Percentiles rank a stretch among this genome's conserved stretches.
These are phyloP conservation scores for Colletotrichum graminicola DNA, from an alignment of 2,329 filamentous ascomycete genomes.

Conservation along the genomic window DNA sequence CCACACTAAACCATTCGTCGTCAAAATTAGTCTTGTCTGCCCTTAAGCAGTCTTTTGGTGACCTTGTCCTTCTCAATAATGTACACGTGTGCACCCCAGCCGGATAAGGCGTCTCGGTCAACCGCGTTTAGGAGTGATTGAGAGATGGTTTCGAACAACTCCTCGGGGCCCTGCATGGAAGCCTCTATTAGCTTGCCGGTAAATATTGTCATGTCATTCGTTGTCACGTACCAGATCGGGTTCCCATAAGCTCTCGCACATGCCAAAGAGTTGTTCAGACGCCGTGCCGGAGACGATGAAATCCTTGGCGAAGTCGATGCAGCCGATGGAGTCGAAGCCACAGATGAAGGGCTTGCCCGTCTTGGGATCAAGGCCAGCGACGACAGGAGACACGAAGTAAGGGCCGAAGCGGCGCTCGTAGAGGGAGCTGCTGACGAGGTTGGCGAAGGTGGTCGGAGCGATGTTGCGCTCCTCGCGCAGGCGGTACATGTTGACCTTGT, in stretches of 20 bases:
- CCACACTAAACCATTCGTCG: conserved; percentile 5
- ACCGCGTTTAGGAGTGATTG: conserved; percentile 96
- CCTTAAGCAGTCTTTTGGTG: conserved; percentile 98
- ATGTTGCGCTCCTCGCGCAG: conserved; percentile 98
- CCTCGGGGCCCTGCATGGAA: conserved; percentile 79
- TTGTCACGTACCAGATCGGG: conserved; percentile 83
- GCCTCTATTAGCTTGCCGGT: conserved; percentile 42
- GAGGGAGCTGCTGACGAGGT: conserved; percentile 89
- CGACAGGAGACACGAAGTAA: conserved; percentile 94
- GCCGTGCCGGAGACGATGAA: conserved; percentile 98
- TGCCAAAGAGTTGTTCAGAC: conserved; percentile 97
- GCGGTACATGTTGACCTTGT: conserved; percentile 99
- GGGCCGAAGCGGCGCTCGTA: conserved; percentile 98
- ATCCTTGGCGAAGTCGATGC: conserved; percentile 99
- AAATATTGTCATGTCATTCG: background rate
- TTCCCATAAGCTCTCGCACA: conserved; percentile 98
- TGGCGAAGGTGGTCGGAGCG: conserved; percentile 93
- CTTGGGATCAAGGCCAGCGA: conserved; percentile 95
- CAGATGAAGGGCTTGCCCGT: conserved; percentile 97
- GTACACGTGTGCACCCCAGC: conserved; percentile 99
- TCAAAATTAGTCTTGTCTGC: conserved; percentile 83
- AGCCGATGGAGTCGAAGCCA: conserved; percentile 98
- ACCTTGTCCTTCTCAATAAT: conserved; percentile 99
- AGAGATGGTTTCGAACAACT: conserved; percentile 98
- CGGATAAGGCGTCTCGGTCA: conserved; percentile 94